Evolutionary conservation across 202 grass and related monocot species (phyloP).

Genomic region (Schoenoplectus tabernaemontani): DNA sequence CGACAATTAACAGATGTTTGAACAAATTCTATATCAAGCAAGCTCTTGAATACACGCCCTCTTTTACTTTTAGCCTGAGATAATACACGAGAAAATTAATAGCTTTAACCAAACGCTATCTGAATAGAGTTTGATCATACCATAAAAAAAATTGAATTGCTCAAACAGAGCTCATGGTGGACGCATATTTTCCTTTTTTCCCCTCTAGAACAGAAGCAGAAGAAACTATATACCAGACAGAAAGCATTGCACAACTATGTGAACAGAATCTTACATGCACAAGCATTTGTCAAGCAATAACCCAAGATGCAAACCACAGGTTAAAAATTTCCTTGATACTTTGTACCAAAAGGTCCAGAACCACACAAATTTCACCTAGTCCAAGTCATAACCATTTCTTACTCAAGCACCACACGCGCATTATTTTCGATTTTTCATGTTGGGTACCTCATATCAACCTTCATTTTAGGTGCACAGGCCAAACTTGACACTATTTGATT

Average conservation of each 20-base stretch:
- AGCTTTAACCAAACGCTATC: not conserved
- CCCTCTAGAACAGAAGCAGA: not conserved
- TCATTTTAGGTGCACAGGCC: slow-evolving; percentile 4
- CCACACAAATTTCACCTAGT: not conserved
- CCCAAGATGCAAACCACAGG: not conserved
- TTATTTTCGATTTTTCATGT: not conserved
- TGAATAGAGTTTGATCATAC: not conserved
- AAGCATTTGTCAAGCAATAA: slow-evolving; percentile 1
- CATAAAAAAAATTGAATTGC: too few relatives aligned
- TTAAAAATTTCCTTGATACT: not conserved
- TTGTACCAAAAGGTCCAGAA: not conserved
- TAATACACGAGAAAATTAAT: not conserved
- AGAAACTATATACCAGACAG: not conserved
- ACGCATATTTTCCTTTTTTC: not conserved
- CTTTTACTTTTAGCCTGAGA: not conserved
- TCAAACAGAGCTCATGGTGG: not conserved
- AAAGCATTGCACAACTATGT: not conserved
- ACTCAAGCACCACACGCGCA: not conserved
- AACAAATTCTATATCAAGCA: not conserved
- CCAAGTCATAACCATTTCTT: not conserved
- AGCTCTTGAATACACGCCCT: not conserved
- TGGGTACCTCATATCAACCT: not conserved
- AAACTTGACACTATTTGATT: not conserved
- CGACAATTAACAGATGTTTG: not conserved
- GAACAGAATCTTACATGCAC: not conserved